Percentiles rank a stretch among this genome's conserved stretches.
Evolutionary conservation across 257 asterid genomes (phyloP).

Genomic region (Solanum bulbocastanum): DNA sequence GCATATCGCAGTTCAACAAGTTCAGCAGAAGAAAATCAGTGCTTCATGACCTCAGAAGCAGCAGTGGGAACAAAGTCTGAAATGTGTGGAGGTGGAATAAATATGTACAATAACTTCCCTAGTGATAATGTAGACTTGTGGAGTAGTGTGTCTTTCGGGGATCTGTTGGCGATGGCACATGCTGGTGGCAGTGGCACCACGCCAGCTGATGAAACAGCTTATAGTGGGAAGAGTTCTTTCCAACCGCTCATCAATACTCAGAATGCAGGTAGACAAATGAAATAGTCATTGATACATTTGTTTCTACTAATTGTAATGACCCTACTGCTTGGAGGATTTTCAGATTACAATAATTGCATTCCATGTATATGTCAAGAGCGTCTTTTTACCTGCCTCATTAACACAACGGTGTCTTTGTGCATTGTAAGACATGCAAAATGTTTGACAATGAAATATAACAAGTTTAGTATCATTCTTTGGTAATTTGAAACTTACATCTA

Average conservation of each 20-base stretch:
- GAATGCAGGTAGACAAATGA: constrained; percentile 6
- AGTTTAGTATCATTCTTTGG: not conserved
- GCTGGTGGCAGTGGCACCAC: constrained; percentile 34
- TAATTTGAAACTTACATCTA: not conserved
- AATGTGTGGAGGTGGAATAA: not conserved
- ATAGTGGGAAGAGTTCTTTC: constrained; percentile 9
- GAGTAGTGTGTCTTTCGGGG: constrained; percentile 21
- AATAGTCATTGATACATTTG: not conserved
- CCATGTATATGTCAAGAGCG: not conserved
- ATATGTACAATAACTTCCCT: constrained; percentile 3
- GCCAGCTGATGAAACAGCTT: constrained; percentile 8
- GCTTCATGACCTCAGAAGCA: constrained; percentile 17
- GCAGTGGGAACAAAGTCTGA: constrained; percentile 4
- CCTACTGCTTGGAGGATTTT: not conserved
- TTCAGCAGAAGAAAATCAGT: not conserved
- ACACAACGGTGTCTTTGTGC: not conserved
- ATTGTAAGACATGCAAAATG: not conserved
- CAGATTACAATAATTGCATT: not conserved
- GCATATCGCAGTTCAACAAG: constrained; percentile 10
- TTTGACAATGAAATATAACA: not conserved
- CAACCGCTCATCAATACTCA: constrained; percentile 4
- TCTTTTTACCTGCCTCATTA: not conserved
- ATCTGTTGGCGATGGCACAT: not conserved
- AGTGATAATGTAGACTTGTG: constrained; percentile 12
- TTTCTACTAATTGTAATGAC: not conserved